These are phyloP conservation scores for Fusarium tjaetaba DNA, from an alignment of 2,329 filamentous ascomycete species.

Conservation along the genomic window DNA sequence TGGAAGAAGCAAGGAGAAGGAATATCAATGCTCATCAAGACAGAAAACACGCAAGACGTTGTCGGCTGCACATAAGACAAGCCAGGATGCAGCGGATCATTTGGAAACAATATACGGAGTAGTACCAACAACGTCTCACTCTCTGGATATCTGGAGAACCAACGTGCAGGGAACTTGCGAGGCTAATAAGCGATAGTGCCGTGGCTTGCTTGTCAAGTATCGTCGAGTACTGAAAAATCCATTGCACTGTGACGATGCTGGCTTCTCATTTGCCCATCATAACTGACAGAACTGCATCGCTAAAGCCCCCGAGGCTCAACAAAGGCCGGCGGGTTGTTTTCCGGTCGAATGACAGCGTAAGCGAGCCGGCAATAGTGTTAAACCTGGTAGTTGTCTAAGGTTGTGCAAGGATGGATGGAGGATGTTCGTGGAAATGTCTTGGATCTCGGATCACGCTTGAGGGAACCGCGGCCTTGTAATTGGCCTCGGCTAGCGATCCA, in stretches of 20 bases:
- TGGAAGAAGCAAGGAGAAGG: constrained; percentile 27
- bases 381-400: background rate
- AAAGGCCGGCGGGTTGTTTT: constrained; percentile 12
- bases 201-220: constrained; percentile 36
- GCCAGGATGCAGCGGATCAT: background rate
- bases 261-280: constrained; percentile 38
- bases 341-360: constrained; percentile 22
- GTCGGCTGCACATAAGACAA: background rate
- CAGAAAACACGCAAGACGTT: background rate
- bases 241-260: constrained; percentile 39
- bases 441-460: constrained; percentile 26
- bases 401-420: constrained; percentile 1
- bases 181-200: constrained; percentile 39
- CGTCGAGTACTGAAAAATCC: constrained; percentile 34
- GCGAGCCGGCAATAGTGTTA: constrained; percentile 2
- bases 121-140: background rate
- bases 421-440: constrained; percentile 24
- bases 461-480: constrained; percentile 20
- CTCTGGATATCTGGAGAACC: constrained; percentile 9
- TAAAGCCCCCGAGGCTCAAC: constrained; percentile 14
- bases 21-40: constrained; percentile 3
- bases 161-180: constrained; percentile 20
- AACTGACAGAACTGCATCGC: constrained; percentile 35
- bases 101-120: background rate
- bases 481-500: constrained; percentile 5